Conservation (phyloP, 1,284 basidiomycete species). For the Vanrija sp. region DNA sequence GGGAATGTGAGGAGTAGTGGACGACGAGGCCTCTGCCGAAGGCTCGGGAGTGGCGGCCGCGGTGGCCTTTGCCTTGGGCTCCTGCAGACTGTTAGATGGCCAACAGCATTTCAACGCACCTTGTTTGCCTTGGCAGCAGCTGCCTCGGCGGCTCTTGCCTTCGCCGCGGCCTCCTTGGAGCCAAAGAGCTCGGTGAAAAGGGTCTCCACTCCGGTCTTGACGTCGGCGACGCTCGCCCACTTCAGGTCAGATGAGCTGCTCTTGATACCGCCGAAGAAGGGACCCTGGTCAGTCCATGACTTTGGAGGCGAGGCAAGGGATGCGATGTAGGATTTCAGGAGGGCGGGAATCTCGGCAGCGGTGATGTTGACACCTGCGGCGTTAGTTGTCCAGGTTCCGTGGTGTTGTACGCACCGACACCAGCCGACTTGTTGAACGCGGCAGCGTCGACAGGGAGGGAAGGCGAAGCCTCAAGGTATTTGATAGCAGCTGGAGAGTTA, state of each 20-base stretch:
- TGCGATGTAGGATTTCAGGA: slow-evolving; percentile 62
- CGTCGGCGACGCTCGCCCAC: slow-evolving; percentile 86
- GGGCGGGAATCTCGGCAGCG: slow-evolving; percentile 61
- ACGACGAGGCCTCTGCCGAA: slow-evolving; percentile 41
- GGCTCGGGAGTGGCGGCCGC: slow-evolving; percentile 27
- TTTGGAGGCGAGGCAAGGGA: slow-evolving; percentile 53
- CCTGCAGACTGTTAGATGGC: slow-evolving; percentile 3
- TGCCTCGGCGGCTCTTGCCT: slow-evolving; percentile 61
- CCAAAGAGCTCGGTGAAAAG: slow-evolving; percentile 75
- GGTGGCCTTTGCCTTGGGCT: slow-evolving; percentile 56
- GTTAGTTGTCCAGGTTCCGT: too few relatives aligned
- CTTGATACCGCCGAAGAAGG: slow-evolving; percentile 69
- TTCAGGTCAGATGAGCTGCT: slow-evolving; percentile 58
- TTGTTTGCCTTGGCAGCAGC: slow-evolving; percentile 66
- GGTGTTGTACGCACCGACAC: slow-evolving; percentile 67
- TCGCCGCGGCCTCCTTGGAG: slow-evolving; percentile 62
- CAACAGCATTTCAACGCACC: slow-evolving; percentile 2
- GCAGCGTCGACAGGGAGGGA: slow-evolving; percentile 61
- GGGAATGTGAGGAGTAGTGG: slow-evolving; percentile 37
- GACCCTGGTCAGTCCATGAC: slow-evolving; percentile 72
- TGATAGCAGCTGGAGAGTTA: slow-evolving; percentile 62
- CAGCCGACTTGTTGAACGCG: slow-evolving; percentile 76
- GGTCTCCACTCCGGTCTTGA: slow-evolving; percentile 81
- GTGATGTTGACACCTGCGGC: slow-evolving; percentile 73
- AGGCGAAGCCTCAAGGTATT: slow-evolving; percentile 65